Evolutionary conservation across 2,329 filamentous ascomycete species (phyloP).

Genomic region (Cyclaneusma minus): DNA sequence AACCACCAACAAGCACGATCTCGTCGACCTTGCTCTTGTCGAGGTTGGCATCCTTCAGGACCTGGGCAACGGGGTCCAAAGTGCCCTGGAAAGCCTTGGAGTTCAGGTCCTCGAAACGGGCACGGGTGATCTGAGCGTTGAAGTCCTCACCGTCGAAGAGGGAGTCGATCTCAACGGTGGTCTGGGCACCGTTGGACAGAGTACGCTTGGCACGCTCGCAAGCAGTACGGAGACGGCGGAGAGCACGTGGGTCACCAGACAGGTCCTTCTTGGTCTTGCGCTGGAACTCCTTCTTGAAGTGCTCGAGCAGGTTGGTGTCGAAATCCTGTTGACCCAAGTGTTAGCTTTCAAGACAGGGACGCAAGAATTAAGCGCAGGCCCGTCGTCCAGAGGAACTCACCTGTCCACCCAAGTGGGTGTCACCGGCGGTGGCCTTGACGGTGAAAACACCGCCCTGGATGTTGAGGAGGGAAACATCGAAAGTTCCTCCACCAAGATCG

Average conservation of each 20-base stretch:
- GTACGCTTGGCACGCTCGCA: constrained; percentile 99
- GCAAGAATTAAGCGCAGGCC: too few species aligned
- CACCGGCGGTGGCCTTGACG: constrained; percentile 94
- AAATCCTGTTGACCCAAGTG: constrained; percentile 94
- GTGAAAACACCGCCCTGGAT: constrained; percentile 99
- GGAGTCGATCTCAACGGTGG: constrained; percentile 96
- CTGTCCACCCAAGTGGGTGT: constrained; percentile 91
- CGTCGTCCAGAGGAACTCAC: too few species aligned
- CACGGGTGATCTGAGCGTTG: constrained; percentile 93
- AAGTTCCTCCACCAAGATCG: constrained; percentile 99
- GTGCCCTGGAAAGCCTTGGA: constrained; percentile 89
- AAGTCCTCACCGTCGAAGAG: constrained; percentile 97
- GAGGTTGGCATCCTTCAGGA: constrained; percentile 80
- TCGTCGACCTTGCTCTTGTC: constrained; percentile 91
- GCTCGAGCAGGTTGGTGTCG: constrained; percentile 85
- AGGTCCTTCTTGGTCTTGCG: constrained; percentile 70
- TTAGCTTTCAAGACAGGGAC: too few species aligned
- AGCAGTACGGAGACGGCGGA: constrained; percentile 89
- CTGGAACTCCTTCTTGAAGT: constrained; percentile 93
- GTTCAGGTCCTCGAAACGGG: constrained; percentile 97
- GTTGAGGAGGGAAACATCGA: constrained; percentile 98
- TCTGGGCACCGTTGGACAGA: constrained; percentile 91
- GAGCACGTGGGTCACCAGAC: constrained; percentile 72
- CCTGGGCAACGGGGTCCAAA: constrained; percentile 88
- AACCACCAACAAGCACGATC: constrained; percentile 97